Conservation (phyloP, 805 yeast species). For the Saturnispora ahearnii region DNA sequence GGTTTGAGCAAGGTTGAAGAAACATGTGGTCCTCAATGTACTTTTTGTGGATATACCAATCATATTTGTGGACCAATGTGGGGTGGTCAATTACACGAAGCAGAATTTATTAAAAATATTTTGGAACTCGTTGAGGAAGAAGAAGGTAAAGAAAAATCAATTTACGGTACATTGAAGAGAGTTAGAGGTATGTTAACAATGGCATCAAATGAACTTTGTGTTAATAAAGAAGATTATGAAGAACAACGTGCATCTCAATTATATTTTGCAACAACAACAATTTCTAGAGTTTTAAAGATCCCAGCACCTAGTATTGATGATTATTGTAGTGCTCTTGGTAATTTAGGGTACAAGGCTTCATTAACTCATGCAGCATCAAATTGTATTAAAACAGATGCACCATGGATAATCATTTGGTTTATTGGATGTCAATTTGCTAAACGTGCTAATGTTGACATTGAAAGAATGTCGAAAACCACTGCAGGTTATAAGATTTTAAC, state of each 20-base stretch:
- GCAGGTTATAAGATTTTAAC: constrained; percentile 52
- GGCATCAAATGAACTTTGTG: constrained; percentile 58
- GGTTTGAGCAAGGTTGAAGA: constrained; percentile 56
- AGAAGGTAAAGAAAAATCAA: constrained; percentile 33
- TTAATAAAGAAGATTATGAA: constrained; percentile 6
- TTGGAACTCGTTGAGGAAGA: constrained; percentile 39
- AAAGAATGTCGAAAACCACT: constrained; percentile 39
- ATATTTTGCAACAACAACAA: constrained; percentile 70
- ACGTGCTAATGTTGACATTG: constrained; percentile 32
- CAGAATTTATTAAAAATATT: constrained; percentile 55
- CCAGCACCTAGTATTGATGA: constrained; percentile 74
- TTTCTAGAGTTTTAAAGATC: constrained; percentile 68
- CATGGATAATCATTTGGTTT: constrained; percentile 71
- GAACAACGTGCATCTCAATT: constrained; percentile 45
- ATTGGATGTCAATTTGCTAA: constrained; percentile 57
- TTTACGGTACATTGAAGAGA: constrained; percentile 73
- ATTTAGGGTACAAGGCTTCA: constrained; percentile 73
- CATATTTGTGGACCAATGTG: constrained; percentile 97
- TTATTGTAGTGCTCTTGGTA: constrained; percentile 73
- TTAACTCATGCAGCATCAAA: constrained; percentile 85
- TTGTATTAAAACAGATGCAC: constrained; percentile 83
- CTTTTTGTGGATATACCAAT: constrained; percentile 57
- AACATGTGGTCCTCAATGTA: constrained; percentile 51
- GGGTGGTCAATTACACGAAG: constrained; percentile 70
- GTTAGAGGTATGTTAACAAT: constrained; percentile 88